Evolutionary conservation across 2,329 filamentous ascomycete genomes (phyloP).

Genomic region (Pyrenophora teres): DNA sequence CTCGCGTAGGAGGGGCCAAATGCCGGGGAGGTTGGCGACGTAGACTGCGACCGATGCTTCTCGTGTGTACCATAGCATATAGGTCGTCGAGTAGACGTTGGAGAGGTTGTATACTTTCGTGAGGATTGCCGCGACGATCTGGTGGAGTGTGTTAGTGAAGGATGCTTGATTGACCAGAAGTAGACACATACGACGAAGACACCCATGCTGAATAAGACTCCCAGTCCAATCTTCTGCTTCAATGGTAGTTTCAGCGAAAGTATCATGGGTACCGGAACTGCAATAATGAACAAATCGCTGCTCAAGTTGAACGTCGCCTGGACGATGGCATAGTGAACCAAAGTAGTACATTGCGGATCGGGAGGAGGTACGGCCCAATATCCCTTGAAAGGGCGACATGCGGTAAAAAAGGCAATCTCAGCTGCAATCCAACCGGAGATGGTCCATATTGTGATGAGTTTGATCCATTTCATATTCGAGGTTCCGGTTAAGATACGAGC

Average conservation of each 20-base stretch:
- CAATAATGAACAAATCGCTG: constrained; percentile 64
- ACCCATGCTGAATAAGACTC: constrained; percentile 57
- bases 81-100: constrained; percentile 46
- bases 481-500: constrained; percentile 59
- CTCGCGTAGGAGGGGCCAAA: constrained; percentile 58
- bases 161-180: background rate
- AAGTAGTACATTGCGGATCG: constrained; percentile 62
- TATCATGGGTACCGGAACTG: constrained; percentile 61
- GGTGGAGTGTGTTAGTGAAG: constrained; percentile 3
- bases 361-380: constrained; percentile 63
- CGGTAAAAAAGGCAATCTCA: constrained; percentile 60
- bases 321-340: constrained; percentile 62
- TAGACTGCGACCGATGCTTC: constrained; percentile 60
- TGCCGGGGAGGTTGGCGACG: constrained; percentile 59
- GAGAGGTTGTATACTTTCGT: constrained; percentile 56
- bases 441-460: constrained; percentile 56
- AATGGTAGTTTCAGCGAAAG: constrained; percentile 55
- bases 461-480: constrained; percentile 51
- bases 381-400: constrained; percentile 59
- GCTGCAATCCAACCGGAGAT: constrained; percentile 56
- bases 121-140: constrained; percentile 52
- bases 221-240: constrained; percentile 60
- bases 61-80: constrained; percentile 59
- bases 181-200: constrained; percentile 52
- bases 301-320: constrained; percentile 65